Base-by-base conservation (phyloP, 176 grass and related monocot species). In the Saccharum officinarum region DNA sequence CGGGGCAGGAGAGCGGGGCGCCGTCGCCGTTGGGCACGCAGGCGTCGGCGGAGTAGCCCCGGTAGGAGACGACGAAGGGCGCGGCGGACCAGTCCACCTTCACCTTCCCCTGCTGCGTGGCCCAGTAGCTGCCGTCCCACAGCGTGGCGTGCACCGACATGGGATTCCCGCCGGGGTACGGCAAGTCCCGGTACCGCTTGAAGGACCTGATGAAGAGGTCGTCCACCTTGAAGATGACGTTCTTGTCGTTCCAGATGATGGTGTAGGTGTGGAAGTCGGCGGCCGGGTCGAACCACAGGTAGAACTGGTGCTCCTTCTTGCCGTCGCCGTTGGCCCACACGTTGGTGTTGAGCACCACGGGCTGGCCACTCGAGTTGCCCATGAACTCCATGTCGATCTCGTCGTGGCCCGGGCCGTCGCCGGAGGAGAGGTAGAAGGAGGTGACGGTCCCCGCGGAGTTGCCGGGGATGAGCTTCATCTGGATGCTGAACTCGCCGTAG, bases 41-140 rank as follows among this genome's bases (percentile, higher is more conserved):
- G 38, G 6, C 38, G 14, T 90, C 39, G 7, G 85, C 85, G 47
- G 76, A 52, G 78, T 86, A 90, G 0, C n/a, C 61, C 0, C 81
- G 81, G 76, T 91, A 91, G 16, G 76, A 76, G 26, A 86, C 89
- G 38, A 88, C 76, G 39, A 91, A 91, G 0, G 89, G 89, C 17
- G 80, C 85, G 22, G 41, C n/a, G 31, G 26, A 39, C 89, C 89
- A 91, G 73, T 91, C 85, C 20, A 86, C 70, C 47, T 16, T 4
- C 49, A 87, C 76, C 33, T 76, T 23, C 10, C 89, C 89, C 42
- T 86, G 71, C 33, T 63, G 23, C 0, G 89, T 91, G 1, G 89
- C 89, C 89, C 89, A 91, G 89, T 88, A 86, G 38, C 86, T 86
- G 45, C 85, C 88, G 76, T 90, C 86, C 88, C 88, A 90, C 4